Percentiles rank a stretch among this genome's conserved stretches.
Evolutionary conservation across 2,329 filamentous ascomycete species (phyloP).

Genomic region (Calycina marina): DNA sequence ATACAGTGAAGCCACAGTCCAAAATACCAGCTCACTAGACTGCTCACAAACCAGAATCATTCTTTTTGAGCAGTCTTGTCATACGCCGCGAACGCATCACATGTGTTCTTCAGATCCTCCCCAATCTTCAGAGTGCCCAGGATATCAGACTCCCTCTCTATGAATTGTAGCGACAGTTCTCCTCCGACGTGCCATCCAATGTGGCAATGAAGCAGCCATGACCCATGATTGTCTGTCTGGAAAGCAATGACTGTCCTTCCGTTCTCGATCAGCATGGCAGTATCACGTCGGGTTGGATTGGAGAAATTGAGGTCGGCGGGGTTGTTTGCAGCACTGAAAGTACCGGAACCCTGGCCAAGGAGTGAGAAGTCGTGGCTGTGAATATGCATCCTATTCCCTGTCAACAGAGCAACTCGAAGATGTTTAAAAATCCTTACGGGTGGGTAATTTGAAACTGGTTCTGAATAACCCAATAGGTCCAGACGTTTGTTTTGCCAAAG

Average conservation of each 20-base stretch:
- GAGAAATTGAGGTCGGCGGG: conserved; percentile 21
- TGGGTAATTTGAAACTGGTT: not conserved
- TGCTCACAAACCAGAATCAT: not conserved
- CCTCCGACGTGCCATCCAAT: not conserved
- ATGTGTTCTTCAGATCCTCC: not conserved
- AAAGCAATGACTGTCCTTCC: conserved; percentile 3
- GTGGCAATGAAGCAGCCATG: conserved; percentile 1
- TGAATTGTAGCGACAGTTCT: not conserved
- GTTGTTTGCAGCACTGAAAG: not conserved
- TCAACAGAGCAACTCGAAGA: too few relatives aligned
- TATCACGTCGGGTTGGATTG: conserved; percentile 35
- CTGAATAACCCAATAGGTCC: not conserved
- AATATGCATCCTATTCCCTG: conserved; percentile 12
- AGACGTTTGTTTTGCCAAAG: not conserved
- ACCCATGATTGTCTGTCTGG: conserved; percentile 3
- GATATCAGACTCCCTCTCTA: conserved; percentile 1
- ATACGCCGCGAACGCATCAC: not conserved
- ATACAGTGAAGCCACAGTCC: too few relatives aligned
- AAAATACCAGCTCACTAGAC: too few relatives aligned
- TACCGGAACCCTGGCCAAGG: conserved; percentile 28
- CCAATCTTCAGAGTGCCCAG: not conserved
- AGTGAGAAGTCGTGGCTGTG: conserved; percentile 31
- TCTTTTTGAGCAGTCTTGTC: not conserved
- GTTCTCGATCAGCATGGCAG: conserved; percentile 25
- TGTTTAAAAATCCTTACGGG: not conserved